These are phyloP conservation scores for Vigna nakashimae DNA, from an alignment of 306 rosid genomes.

Conservation along the genomic window DNA sequence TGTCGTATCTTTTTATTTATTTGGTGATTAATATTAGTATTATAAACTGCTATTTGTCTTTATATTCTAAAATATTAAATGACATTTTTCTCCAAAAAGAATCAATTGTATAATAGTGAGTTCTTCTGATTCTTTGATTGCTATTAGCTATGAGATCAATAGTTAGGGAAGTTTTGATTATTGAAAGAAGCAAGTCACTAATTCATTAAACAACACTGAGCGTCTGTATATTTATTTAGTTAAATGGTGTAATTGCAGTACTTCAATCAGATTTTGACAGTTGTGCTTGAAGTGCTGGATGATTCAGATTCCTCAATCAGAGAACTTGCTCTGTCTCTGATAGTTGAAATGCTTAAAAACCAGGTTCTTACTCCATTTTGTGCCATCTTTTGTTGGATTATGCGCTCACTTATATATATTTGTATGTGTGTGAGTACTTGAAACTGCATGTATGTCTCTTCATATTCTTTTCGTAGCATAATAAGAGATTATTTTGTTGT, in stretches of 20 bases:
- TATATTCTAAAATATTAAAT: not conserved
- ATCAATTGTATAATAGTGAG: slow-evolving; percentile 24
- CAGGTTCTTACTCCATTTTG: slow-evolving; percentile 66
- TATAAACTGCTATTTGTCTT: slow-evolving; percentile 28
- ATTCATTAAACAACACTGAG: slow-evolving; percentile 22
- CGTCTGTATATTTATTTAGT: slow-evolving; percentile 41
- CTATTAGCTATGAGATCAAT: slow-evolving; percentile 2
- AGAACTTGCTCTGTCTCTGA: slow-evolving; percentile 82
- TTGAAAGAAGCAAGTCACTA: not conserved
- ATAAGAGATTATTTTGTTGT: slow-evolving; percentile 22
- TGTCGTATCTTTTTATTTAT: not conserved
- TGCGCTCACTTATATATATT: not conserved
- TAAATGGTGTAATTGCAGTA: slow-evolving; percentile 71
- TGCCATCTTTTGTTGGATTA: slow-evolving; percentile 32
- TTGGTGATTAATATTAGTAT: slow-evolving; percentile 18
- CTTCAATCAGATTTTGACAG: slow-evolving; percentile 96
- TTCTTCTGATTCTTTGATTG: slow-evolving; percentile 33
- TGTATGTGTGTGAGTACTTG: not conserved
- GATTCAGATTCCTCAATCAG: slow-evolving; percentile 81
- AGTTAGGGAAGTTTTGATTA: slow-evolving; percentile 25
- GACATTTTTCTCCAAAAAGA: not conserved
- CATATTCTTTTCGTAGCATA: slow-evolving; percentile 19
- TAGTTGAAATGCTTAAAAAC: slow-evolving; percentile 87
- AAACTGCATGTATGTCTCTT: not conserved
- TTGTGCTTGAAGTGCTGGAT: slow-evolving; percentile 91